Evolutionary conservation across 768 basidiomycete genomes (phyloP).

Genomic region (Kwoniella botswanensis): DNA sequence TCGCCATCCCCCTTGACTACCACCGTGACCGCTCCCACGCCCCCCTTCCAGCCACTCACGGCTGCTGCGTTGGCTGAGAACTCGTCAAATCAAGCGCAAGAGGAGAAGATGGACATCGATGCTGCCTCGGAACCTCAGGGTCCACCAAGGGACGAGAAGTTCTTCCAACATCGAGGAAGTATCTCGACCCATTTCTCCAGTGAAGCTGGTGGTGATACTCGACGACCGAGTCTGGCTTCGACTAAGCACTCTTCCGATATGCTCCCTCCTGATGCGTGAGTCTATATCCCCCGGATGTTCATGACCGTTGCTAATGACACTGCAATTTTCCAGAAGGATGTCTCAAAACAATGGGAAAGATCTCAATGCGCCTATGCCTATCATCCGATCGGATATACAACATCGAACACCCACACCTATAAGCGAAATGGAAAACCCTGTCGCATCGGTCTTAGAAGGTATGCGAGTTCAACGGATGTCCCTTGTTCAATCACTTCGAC

Average conservation of each 20-base stretch:
- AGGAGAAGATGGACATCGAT: slow-evolving; percentile 32
- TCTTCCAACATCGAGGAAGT: slow-evolving; percentile 23
- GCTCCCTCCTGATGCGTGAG: slow-evolving; percentile 37
- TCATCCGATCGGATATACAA: slow-evolving; percentile 58
- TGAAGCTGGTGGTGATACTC: slow-evolving; percentile 14
- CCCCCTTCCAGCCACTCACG: neutral
- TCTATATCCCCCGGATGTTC: neutral
- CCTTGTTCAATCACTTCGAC: slow-evolving; percentile 88
- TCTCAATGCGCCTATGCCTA: slow-evolving; percentile 24
- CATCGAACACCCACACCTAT: slow-evolving; percentile 62
- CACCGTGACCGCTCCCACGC: neutral
- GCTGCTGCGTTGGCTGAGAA: slow-evolving; percentile 1
- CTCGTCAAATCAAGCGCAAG: neutral
- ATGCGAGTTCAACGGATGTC: slow-evolving; percentile 98
- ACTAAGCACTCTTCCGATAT: slow-evolving; percentile 34
- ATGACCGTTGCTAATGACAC: too few species aligned
- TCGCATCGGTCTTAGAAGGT: slow-evolving; percentile 82
- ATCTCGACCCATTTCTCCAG: slow-evolving; percentile 15
- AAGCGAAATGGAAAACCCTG: slow-evolving; percentile 72
- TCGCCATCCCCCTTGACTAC: slow-evolving; percentile 6
- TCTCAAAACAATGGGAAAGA: neutral
- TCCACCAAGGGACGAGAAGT: slow-evolving; percentile 2
- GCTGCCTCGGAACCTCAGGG: neutral
- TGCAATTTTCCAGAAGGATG: neutral
- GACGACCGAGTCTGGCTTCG: slow-evolving; percentile 40